Conservation (phyloP, 306 rosid genomes). For the Begonia loranthoides region DNA sequence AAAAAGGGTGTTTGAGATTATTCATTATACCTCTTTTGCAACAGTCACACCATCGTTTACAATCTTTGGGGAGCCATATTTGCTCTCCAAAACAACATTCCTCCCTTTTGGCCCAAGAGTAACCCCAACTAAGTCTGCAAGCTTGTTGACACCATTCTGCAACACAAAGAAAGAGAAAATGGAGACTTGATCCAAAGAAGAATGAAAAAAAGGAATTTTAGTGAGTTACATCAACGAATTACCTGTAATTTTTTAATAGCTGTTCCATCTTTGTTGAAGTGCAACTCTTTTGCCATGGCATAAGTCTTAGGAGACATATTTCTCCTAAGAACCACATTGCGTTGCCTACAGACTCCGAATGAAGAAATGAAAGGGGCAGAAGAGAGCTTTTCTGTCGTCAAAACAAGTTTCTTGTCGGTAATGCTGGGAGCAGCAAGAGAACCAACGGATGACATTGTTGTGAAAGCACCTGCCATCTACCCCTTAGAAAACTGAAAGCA, state of each 20-base stretch:
- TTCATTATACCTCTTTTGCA: conserved; percentile 51
- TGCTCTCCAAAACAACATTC: conserved; percentile 75
- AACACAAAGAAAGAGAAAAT: conserved; percentile 12
- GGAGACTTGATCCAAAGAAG: conserved; percentile 2
- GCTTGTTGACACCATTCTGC: conserved; percentile 78
- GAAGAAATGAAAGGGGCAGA: conserved; percentile 62
- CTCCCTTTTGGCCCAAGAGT: conserved; percentile 93
- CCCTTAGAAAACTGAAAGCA: conserved; percentile 1
- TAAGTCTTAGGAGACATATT: conserved; percentile 35
- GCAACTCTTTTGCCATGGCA: conserved; percentile 48
- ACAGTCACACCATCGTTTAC: conserved; percentile 94
- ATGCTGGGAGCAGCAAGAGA: conserved; percentile 28
- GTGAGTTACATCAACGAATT: not conserved
- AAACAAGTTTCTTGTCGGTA: conserved; percentile 21
- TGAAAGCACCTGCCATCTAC: conserved; percentile 67
- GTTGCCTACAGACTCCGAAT: conserved; percentile 32
- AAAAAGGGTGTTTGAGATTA: too few relatives aligned
- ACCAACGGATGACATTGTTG: conserved; percentile 41
- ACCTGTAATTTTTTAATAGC: conserved; percentile 71
- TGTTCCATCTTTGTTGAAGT: conserved; percentile 63
- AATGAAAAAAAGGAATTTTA: not conserved
- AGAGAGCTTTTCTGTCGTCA: conserved; percentile 30
- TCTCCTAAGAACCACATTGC: conserved; percentile 21
- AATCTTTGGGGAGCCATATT: conserved; percentile 89
- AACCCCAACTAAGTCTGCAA: conserved; percentile 79